Evolutionary conservation across 2,329 filamentous ascomycete species (phyloP).

Genomic region (Clarireedia hainanense): DNA sequence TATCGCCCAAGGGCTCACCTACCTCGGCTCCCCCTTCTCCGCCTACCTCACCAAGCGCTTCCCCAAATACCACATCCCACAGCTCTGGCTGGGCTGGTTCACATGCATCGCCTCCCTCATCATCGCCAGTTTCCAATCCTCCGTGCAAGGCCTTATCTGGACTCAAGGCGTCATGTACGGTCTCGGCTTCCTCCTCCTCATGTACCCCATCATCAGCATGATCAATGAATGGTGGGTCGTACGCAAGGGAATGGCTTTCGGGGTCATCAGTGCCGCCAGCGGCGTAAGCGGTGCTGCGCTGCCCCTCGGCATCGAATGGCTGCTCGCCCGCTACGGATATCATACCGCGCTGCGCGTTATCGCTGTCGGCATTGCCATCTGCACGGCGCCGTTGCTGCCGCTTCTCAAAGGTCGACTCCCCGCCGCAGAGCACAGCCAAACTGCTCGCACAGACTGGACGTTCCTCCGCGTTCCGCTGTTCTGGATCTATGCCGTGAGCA

Average conservation of each 20-base stretch:
- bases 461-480: constrained; percentile 40
- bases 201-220: constrained; percentile 49
- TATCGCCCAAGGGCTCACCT: background rate
- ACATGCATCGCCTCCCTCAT: constrained; percentile 33
- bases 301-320: background rate
- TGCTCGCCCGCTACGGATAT: constrained; percentile 34
- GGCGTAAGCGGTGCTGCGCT: background rate
- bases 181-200: constrained; percentile 47
- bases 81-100: constrained; percentile 13
- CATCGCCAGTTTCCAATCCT: constrained; percentile 44
- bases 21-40: background rate
- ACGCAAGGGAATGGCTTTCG: constrained; percentile 37
- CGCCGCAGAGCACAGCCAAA: constrained; percentile 27
- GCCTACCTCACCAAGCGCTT: background rate
- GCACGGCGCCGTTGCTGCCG: constrained; percentile 34
- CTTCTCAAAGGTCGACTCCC: constrained; percentile 38
- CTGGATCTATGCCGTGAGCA: constrained; percentile 42
- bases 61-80: background rate
- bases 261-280: background rate
- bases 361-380: constrained; percentile 32
- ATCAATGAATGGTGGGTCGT: constrained; percentile 57
- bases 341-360: constrained; percentile 35
- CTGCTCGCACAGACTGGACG: constrained; percentile 15
- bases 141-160: constrained; percentile 45
- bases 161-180: constrained; percentile 56